Conservation (phyloP, 2,329 filamentous ascomycete species). For the Sclerotinia minor region DNA sequence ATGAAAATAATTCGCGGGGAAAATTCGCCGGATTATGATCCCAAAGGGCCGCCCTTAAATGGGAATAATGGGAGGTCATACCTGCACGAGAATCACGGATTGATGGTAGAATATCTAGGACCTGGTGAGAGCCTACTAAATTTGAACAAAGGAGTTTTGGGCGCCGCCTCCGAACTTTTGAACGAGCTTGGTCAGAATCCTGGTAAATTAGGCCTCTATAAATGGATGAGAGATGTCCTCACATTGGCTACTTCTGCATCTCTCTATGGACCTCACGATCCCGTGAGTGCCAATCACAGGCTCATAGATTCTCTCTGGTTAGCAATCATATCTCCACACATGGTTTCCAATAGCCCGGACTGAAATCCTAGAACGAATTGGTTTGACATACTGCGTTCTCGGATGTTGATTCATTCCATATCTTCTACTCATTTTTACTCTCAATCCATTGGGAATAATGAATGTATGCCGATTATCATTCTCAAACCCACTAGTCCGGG, state of each 20-base stretch:
- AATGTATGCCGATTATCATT: neutral
- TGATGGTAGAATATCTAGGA: conserved; percentile 43
- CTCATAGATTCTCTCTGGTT: conserved; percentile 46
- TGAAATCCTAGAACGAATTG: neutral
- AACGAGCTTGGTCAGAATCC: conserved; percentile 39
- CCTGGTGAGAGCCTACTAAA: conserved; percentile 43
- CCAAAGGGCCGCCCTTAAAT: conserved; percentile 32
- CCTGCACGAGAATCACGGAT: conserved; percentile 41
- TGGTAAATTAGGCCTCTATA: conserved; percentile 43
- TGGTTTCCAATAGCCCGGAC: neutral
- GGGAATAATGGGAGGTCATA: conserved; percentile 41
- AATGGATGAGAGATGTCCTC: conserved; percentile 46
- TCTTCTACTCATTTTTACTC: neutral
- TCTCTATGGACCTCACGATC: conserved; percentile 50
- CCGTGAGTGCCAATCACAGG: conserved; percentile 42
- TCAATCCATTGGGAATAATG: neutral
- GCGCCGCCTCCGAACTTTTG: conserved; percentile 42
- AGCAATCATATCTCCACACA: neutral
- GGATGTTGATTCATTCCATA: neutral
- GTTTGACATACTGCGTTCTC: neutral
- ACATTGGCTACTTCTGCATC: conserved; percentile 45
- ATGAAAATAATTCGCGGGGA: conserved; percentile 40
- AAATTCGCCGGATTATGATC: conserved; percentile 36
- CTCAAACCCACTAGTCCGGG: neutral
- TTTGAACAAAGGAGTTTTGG: conserved; percentile 45